Evolutionary conservation across 305 asterid genomes (phyloP), one percentile per base, ranked within the genome.

Genomic region (Nicotiana rustica): DNA sequence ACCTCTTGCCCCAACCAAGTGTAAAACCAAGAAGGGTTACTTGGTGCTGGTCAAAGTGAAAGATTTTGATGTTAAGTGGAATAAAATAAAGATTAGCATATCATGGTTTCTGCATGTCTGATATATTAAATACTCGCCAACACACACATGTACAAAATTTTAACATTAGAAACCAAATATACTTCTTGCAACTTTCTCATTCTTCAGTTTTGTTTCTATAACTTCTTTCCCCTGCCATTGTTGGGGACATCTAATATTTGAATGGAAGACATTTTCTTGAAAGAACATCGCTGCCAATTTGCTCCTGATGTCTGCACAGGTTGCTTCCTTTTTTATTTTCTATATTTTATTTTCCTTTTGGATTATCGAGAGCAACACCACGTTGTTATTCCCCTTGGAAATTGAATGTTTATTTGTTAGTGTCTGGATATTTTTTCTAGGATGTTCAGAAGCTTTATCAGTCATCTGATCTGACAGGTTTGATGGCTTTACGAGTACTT

Each of bases 401-500:
- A 15, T 15, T 17, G 75, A 35, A 35, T 67, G 49, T 15, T 35
- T 67, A 21, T 15, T 67, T 67, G 52, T 35, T 35, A 67, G 29
- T 67, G 29, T 67, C 7, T 35, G 52, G 52, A 67, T 67, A 67
- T 67, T 47, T 21, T 70, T 44, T 44, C 78, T 73, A 33, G 41
- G 14, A 13, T 3, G 41, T 47, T 67, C 61, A 75, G 25, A 75
- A 75, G 44, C 79, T 52, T 75, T 75, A 75, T 52, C 79, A 49
- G 79, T 75, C 44, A 49, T 75, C 79, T 52, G 25, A 82, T 71
- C 82, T 84, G 82, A 25, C 96, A 97, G 99, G 93, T 97, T 86
- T 85, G 99, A 96, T 90, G 99, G 99, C 82, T 96, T 95, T 90
- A 96, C 99, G 31, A 96, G 99, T 90, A 96, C 99, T 61, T 96